phyloP scores from a whole-genome alignment of 371 early-diverging fungal genomes.

The Rhizoclosmatium hyalinum region DNA sequence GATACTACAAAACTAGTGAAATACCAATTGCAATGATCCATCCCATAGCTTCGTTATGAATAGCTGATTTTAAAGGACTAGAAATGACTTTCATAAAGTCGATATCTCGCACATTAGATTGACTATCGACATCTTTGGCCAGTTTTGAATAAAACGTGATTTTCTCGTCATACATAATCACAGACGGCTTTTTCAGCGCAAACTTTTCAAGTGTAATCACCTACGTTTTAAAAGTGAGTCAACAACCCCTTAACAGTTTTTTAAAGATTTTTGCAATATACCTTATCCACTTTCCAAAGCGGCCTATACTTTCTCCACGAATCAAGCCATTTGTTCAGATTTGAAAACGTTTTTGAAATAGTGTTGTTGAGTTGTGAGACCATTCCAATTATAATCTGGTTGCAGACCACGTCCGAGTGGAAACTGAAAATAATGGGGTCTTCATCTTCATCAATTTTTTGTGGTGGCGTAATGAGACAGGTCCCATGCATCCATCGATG shows the following conservation, averaged over 20 bases:
- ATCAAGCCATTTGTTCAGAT: constrained; percentile 59
- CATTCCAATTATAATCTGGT: constrained; percentile 47
- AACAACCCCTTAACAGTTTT: background rate
- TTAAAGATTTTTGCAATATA: constrained; percentile 5
- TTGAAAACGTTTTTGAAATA: constrained; percentile 54
- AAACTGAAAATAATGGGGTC: constrained; percentile 62
- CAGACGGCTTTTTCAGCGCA: constrained; percentile 63
- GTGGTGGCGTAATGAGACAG: constrained; percentile 64
- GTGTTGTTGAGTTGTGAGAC: constrained; percentile 52
- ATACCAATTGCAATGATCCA: constrained; percentile 66
- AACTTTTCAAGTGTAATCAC: constrained; percentile 67
- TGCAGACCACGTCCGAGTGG: constrained; percentile 56
- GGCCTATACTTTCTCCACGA: constrained; percentile 66
- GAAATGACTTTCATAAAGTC: constrained; percentile 60
- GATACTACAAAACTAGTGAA: background rate
- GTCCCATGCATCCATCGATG: constrained; percentile 67
- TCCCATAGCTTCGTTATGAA: constrained; percentile 56
- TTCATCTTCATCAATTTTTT: constrained; percentile 56
- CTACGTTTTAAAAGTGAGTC: constrained; percentile 27
- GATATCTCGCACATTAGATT: constrained; percentile 50
- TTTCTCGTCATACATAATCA: constrained; percentile 62
- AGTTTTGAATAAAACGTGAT: constrained; percentile 61
- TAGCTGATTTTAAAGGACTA: constrained; percentile 54
- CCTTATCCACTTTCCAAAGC: constrained; percentile 71
- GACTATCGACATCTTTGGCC: constrained; percentile 60